A percentile compares a stretch with the other conserved stretches of the same genome.
Conservation (phyloP, 805 yeast genomes). For the Candida boidinii region DNA sequence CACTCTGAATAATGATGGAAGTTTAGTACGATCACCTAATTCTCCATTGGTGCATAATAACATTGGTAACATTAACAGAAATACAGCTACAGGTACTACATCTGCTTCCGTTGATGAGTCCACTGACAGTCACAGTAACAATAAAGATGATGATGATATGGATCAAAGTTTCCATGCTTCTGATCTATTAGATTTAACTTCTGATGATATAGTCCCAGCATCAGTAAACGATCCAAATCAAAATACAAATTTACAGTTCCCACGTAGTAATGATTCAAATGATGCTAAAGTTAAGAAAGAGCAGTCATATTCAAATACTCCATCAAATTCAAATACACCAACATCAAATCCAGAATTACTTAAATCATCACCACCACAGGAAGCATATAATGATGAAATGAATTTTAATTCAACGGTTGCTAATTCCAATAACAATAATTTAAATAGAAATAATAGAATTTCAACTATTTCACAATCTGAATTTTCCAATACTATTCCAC, state of each 20-base stretch:
- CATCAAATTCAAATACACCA: no score
- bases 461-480: neutral
- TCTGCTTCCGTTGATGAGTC: no score
- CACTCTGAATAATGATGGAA: no score
- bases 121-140: neutral
- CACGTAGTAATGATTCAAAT: slow-evolving; percentile 6
- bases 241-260: slow-evolving; percentile 19
- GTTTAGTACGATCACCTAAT: no score
- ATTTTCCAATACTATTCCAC: slow-evolving; percentile 12
- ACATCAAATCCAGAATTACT: no score
- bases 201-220: slow-evolving; percentile 16
- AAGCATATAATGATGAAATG: slow-evolving; percentile 1
- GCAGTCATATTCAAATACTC: slow-evolving; percentile 1
- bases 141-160: neutral
- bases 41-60: no score
- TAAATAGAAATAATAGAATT: slow-evolving; percentile 1
- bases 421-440: no score
- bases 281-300: neutral
- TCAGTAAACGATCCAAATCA: slow-evolving; percentile 10
- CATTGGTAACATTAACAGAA: no score
- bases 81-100: no score
- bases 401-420: no score
- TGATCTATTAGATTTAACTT: neutral
- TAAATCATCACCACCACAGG: no score
- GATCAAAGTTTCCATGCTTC: neutral